phyloP scores from a whole-genome alignment of 75 land plant genomes.

The Adiantum capillusveneris region DNA sequence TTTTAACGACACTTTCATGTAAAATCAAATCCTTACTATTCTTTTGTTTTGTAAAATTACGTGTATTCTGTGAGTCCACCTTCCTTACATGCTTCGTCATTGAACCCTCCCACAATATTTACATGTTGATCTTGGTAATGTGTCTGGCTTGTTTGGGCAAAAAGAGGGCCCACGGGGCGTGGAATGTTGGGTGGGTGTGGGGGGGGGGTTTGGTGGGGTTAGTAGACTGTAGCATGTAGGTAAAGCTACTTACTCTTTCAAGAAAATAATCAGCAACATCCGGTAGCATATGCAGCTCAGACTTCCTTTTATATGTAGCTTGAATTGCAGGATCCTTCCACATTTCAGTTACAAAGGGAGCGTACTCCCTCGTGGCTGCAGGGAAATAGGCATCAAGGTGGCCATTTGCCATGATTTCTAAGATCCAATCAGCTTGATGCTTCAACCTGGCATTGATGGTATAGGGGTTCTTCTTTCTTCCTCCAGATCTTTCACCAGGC shows the following conservation, averaged over 20 bases:
- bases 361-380: slow-evolving; percentile 78
- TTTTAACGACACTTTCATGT: too few species aligned
- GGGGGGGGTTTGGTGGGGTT: too few species aligned
- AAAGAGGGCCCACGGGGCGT: too few species aligned
- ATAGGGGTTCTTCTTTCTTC: slow-evolving; percentile 28
- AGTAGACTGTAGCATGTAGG: too few species aligned
- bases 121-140: too few species aligned
- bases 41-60: too few species aligned
- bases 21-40: too few species aligned
- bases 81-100: too few species aligned
- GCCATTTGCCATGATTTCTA: slow-evolving; percentile 71
- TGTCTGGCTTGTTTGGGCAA: too few species aligned
- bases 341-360: slow-evolving; percentile 66
- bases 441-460: slow-evolving; percentile 59
- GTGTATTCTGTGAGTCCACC: too few species aligned
- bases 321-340: slow-evolving; percentile 85
- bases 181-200: too few species aligned
- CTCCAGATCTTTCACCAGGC: not conserved
- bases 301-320: slow-evolving; percentile 68
- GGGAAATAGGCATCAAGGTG: slow-evolving; percentile 72
- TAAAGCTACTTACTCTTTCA: slow-evolving; percentile 48
- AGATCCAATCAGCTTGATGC: slow-evolving; percentile 74
- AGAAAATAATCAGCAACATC: slow-evolving; percentile 68
- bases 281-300: slow-evolving; percentile 63
- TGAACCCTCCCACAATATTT: too few species aligned